Evolutionary conservation across 805 yeast genomes (phyloP), one percentile per base, ranked within the genome.

Genomic region (Candida bentonensis): DNA sequence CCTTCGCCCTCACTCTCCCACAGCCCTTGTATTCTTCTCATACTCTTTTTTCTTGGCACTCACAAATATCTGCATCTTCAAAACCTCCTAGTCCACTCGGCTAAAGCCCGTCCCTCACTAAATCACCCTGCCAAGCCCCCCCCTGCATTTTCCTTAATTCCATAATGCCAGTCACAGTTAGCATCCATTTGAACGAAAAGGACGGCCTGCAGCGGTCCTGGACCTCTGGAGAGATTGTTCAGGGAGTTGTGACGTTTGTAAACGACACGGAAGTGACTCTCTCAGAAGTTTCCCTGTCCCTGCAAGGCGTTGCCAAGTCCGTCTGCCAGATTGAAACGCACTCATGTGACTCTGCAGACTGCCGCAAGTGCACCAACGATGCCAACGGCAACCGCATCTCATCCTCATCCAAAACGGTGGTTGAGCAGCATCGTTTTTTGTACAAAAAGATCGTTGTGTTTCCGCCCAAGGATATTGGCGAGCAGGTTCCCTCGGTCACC

Each of bases 221-320:
- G 36, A 30, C 36, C 13, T 30, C 36, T 15, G 36, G 36, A 4
- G 36, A 30, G n/a, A 30, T 30, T 17, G 20, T 30, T 26, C 15
- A 20, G 39, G 42, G 43, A 40, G 21, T 22, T 20, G 22, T 42
- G 21, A 40, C n/a, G 20, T 25, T 22, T 11, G 41, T 39, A 4
- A 5, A 7, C 15, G 23, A 23, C 5, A 39, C n/a, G 22, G 23
- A 39, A 15, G 23, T 39, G n/a, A 53, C 57, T 51, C 54, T 51
- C 53, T 54, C 58, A 53, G 5, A 5, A 11, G 36, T 30, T 15
- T 30, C 36, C 36, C 20, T 30, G 36, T 30, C 36, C 5, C 17
- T 30, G 36, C 36, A 30, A 30, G 36, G 36, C 13, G 17, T 30
- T 11, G 36, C 36, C 11, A 30, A 30, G 36, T 30, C 36, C 17